These are phyloP conservation scores for Barnettozyma botsteinii DNA, from an alignment of 805 yeast species.

Conservation along the genomic window DNA sequence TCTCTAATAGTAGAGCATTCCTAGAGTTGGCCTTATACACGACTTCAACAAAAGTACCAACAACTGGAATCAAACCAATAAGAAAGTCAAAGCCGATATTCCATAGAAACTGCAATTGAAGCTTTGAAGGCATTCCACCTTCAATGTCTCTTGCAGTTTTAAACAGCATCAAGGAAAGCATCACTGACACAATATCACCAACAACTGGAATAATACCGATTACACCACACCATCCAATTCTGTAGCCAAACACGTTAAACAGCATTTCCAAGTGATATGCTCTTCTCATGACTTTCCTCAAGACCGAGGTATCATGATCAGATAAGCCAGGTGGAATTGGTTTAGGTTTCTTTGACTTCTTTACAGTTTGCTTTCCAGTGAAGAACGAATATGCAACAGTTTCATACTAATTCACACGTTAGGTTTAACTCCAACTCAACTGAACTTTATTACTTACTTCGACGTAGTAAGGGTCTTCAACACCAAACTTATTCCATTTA, in stretches of 20 bases:
- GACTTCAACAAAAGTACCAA: slow-evolving; percentile 67
- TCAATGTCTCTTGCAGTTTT: slow-evolving; percentile 44
- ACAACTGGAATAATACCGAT: slow-evolving; percentile 64
- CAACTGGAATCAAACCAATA: slow-evolving; percentile 67
- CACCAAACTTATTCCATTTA: slow-evolving; percentile 32
- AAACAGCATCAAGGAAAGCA: slow-evolving; percentile 43
- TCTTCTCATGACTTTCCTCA: slow-evolving; percentile 46
- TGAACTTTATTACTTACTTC: slow-evolving; percentile 22
- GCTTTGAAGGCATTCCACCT: slow-evolving; percentile 56
- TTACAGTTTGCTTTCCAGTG: slow-evolving; percentile 13
- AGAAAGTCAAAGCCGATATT: slow-evolving; percentile 65
- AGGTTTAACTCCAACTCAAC: not conserved
- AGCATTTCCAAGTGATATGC: slow-evolving; percentile 69
- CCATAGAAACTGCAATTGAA: slow-evolving; percentile 48
- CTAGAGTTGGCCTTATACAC: slow-evolving; percentile 74
- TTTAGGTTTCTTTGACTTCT: slow-evolving; percentile 25
- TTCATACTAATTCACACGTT: slow-evolving; percentile 12
- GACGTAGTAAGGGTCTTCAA: slow-evolving; percentile 40
- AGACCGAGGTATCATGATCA: slow-evolving; percentile 41
- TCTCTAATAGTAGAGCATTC: slow-evolving; percentile 60
- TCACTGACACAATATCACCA: slow-evolving; percentile 52
- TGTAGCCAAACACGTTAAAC: slow-evolving; percentile 52
- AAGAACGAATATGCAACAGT: slow-evolving; percentile 20
- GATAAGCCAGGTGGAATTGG: slow-evolving; percentile 53
- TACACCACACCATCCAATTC: slow-evolving; percentile 64